These are phyloP conservation scores for Peterozyma toletana DNA, from an alignment of 805 yeast species.

Conservation along the genomic window DNA sequence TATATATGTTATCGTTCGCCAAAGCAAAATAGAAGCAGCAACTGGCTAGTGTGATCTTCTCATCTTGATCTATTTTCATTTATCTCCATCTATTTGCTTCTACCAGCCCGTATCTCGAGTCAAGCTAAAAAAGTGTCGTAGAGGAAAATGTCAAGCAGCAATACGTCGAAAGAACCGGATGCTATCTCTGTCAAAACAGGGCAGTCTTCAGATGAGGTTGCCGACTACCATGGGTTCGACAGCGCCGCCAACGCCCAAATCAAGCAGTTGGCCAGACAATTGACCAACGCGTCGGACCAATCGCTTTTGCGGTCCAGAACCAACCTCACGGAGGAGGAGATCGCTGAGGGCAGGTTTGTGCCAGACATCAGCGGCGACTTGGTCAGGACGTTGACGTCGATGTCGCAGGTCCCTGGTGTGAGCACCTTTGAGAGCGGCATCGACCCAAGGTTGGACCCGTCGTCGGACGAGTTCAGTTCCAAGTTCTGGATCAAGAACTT, in stretches of 20 bases:
- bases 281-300: constrained; percentile 16
- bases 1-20: no score
- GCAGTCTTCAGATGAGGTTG: constrained; percentile 6
- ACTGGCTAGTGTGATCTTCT: no score
- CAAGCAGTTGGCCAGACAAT: constrained; percentile 33
- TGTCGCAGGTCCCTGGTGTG: constrained; percentile 47
- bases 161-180: constrained; percentile 7
- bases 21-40: no score
- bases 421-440: constrained; percentile 24
- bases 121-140: no score
- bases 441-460: constrained; percentile 49
- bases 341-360: constrained; percentile 5
- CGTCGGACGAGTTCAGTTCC: constrained; percentile 48
- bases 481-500: constrained; percentile 64
- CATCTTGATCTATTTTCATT: no score
- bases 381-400: constrained; percentile 33
- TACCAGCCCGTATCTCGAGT: no score
- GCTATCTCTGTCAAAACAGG: constrained; percentile 17
- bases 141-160: no score
- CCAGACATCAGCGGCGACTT: constrained; percentile 11
- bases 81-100: no score
- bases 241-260: constrained; percentile 23
- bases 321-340: constrained; percentile 4
- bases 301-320: constrained; percentile 1
- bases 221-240: constrained; percentile 29